Evolutionary conservation across 345 rosid genomes (phyloP), one percentile per base, ranked within the genome.

Genomic region (Hypericum perforatum): DNA sequence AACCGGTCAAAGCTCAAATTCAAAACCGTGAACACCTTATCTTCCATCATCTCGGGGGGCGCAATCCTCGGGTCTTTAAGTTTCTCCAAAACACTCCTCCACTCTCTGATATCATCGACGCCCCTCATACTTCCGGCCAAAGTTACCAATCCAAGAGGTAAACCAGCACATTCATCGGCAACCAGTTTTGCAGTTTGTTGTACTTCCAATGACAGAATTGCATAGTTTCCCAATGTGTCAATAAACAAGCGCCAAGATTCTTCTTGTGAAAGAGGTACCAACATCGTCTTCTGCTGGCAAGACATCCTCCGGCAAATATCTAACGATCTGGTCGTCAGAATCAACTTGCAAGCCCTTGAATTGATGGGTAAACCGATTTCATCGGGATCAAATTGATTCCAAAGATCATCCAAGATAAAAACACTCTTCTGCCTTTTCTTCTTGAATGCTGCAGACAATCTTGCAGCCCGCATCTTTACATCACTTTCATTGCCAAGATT

Each of bases 181-280:
- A 68, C 37, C 53, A 9, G 12, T 29, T 37, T 57, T 11, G 68
- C 69, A 44, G 49, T 12, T 16, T 54, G 6, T 22, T 41, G 45
- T 43, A 69, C 43, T 14, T 11, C 65, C 5, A 57, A 62, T 7
- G 16, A 16, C 37, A 22, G 11, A 5, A 43, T 9, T 16, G 36
- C 10, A 9, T 14, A 41, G 10, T 39, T 13, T 53, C 73, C 73
- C 0, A 50, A 61, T 16, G 63, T 61, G 43, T 63, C 58, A 45
- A 11, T 1, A 12, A 69, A 69, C 49, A 63, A n/a, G 9, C 51
- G 13, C 68, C 65, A 54, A 0, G 73, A 62, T 16, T 69, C 69
- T 7, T 63, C 62, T 10, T 49, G 16, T 3, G 73, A 59, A 10
- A 69, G 38, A 13, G 57, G 43, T 5, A 51, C 51, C 8, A 59